Conservation (phyloP, 371 early-diverging fungal species). For the Phascolomyces articulosus region DNA sequence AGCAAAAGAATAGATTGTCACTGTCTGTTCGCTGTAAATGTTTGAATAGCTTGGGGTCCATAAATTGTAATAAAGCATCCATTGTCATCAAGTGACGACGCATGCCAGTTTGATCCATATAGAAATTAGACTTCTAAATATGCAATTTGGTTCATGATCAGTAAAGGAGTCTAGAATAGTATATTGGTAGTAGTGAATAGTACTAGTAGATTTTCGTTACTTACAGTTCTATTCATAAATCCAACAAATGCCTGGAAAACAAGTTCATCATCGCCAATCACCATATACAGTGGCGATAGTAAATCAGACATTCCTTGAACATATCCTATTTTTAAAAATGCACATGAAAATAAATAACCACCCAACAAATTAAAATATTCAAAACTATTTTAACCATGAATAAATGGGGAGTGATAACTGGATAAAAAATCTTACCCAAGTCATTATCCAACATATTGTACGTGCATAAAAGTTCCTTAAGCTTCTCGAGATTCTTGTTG, state of each 20-base stretch:
- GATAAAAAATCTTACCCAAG: conserved; percentile 16
- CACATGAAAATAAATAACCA: not conserved
- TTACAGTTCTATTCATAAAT: conserved; percentile 87
- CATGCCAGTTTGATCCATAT: conserved; percentile 89
- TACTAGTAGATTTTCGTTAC: conserved; percentile 2
- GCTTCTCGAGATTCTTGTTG: conserved; percentile 73
- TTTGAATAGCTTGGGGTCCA: conserved; percentile 79
- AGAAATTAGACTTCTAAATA: conserved; percentile 73
- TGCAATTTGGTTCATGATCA: not conserved
- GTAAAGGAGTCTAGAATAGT: not conserved
- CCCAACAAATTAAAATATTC: no score
- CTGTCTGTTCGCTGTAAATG: conserved; percentile 83
- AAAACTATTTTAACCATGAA: no score
- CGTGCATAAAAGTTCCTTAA: conserved; percentile 85
- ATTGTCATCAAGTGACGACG: conserved; percentile 79
- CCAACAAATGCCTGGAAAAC: conserved; percentile 90
- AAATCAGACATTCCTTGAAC: conserved; percentile 99
- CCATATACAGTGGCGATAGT: conserved; percentile 83
- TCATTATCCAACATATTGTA: conserved; percentile 71
- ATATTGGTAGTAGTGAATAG: not conserved
- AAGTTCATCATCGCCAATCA: conserved; percentile 84
- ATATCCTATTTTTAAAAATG: conserved; percentile 64
- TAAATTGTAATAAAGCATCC: conserved; percentile 76
- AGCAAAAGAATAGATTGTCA: conserved; percentile 89
- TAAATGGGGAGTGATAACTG: no score